Percentiles rank a stretch among this genome's conserved stretches.
Conservation (phyloP, 2,329 filamentous ascomycete species). For the Rhynchosporium agropyri region DNA sequence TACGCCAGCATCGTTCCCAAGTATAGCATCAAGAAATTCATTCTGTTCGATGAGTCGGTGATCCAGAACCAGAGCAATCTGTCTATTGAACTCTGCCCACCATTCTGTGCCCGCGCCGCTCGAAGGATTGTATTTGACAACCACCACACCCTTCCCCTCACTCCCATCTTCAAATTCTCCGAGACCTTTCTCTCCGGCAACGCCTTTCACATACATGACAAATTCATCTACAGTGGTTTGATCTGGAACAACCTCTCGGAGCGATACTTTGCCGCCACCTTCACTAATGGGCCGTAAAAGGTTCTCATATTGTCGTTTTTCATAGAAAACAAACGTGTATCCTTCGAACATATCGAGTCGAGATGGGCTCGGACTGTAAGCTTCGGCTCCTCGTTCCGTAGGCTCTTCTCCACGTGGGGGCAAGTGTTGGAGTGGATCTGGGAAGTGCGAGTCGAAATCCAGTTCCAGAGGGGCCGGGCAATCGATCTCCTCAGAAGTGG, state of each 20-base stretch:
- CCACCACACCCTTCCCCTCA: slow-evolving; percentile 71
- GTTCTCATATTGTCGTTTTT: slow-evolving; percentile 72
- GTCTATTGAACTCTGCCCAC: slow-evolving; percentile 69
- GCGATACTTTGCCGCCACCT: slow-evolving; percentile 80
- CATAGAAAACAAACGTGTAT: slow-evolving; percentile 87
- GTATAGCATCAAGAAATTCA: slow-evolving; percentile 87
- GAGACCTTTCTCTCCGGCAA: slow-evolving; percentile 73
- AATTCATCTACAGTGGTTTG: slow-evolving; percentile 75
- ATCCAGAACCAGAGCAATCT: slow-evolving; percentile 71
- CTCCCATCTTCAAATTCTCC: slow-evolving; percentile 65
- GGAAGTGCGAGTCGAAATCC: slow-evolving; percentile 81
- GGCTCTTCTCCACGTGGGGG: slow-evolving; percentile 78
- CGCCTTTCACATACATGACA: slow-evolving; percentile 72
- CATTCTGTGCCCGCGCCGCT: slow-evolving; percentile 59
- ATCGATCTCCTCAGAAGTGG: slow-evolving; percentile 45
- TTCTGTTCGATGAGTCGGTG: slow-evolving; percentile 86
- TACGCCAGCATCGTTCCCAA: slow-evolving; percentile 74
- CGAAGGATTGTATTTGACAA: slow-evolving; percentile 72
- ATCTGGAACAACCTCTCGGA: slow-evolving; percentile 62
- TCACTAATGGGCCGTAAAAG: slow-evolving; percentile 74
- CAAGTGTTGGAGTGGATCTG: slow-evolving; percentile 69
- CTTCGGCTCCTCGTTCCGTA: slow-evolving; percentile 60
- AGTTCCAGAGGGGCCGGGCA: slow-evolving; percentile 63
- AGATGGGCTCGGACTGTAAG: slow-evolving; percentile 69
- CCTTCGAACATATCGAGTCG: slow-evolving; percentile 78